phyloP scores from a whole-genome alignment of 2,329 filamentous ascomycete species.

The Pyricularia sp. region DNA sequence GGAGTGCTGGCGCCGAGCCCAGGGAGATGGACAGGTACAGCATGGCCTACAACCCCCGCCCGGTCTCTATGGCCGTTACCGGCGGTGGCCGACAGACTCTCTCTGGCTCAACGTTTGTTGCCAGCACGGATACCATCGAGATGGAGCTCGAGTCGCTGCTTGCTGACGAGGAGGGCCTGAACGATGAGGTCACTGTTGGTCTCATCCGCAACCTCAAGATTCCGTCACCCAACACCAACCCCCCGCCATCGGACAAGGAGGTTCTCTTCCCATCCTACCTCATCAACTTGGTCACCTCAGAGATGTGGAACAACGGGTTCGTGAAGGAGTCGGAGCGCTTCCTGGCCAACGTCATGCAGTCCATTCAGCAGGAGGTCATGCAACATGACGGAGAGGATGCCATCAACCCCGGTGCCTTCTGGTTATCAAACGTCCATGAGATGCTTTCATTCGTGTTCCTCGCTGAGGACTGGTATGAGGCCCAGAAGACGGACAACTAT shows the following conservation, averaged over 20 bases:
- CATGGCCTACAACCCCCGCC: constrained; percentile 84
- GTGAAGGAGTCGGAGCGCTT: constrained; percentile 99
- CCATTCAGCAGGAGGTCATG: constrained; percentile 99
- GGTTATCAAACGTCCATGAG: constrained; percentile 98
- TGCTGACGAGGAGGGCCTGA: constrained; percentile 89
- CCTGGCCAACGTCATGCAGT: constrained; percentile 98
- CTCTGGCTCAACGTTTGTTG: constrained; percentile 66
- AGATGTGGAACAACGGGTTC: constrained; percentile 99
- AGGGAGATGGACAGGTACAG: constrained; percentile 86
- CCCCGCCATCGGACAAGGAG: constrained; percentile 93
- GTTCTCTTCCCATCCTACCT: constrained; percentile 97
- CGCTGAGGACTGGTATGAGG: constrained; percentile 98
- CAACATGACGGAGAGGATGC: constrained; percentile 95
- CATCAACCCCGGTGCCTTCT: constrained; percentile 95
- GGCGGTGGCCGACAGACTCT: constrained; percentile 50
- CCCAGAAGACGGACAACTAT: constrained; percentile 98
- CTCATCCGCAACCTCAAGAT: constrained; percentile 96
- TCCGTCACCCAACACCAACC: constrained; percentile 74
- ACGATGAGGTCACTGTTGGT: constrained; percentile 94
- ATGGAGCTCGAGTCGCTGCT: constrained; percentile 89
- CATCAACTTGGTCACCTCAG: constrained; percentile 96
- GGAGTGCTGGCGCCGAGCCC: constrained; percentile 81
- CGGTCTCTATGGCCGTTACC: constrained; percentile 88
- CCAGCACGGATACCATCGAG: constrained; percentile 83
- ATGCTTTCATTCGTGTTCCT: constrained; percentile 99